Base-by-base conservation (phyloP, 148 eudicot genomes). In the Arbutus unedo region DNA sequence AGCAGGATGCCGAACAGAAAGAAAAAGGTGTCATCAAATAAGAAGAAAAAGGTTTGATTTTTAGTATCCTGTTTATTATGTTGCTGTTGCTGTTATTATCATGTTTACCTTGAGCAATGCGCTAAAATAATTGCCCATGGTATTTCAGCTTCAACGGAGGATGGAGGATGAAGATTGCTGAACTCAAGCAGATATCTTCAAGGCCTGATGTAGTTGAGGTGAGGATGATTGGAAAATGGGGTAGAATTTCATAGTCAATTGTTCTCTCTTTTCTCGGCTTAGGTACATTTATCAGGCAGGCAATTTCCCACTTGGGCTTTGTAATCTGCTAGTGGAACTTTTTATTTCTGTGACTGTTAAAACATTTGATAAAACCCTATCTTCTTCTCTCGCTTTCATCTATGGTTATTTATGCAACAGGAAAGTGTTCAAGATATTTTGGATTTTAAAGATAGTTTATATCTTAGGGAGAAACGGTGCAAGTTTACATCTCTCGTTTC, bases 171-270 rank as follows among this genome's bases (percentile, higher is more conserved):
- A 97, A 97, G 81, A 94, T 94, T 89, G 98, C 98, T 41, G 97
- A 94, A 85, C 87, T 94, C 66, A 97, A 94, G 85, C 96, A 93
- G 89, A 90, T 94, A 45, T 90, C 93, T 85, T 71, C 96, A 49
- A 92, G 85, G 78, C 96, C 99, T 84, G 99, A 97, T 84, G 98
- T 97, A 54, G 99, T 97, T 3, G 99, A 97, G 97, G 99, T 94
- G 88, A n/a, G 74, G 31, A 51, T 81, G 74, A 51, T 25, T 83
- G 43, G 15, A 44, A 14, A 60, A 4, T 44, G 18, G 48, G 66
- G 51, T 50, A 68, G 50, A 4, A 43, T 23, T 67, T 67, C 21
- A 18, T 2, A 59, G 31, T 57, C 50, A 19, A 31, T n/a, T 66
- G 43, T 11, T 66, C 71, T 66, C 71, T 31, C 25, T 66, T 31